Percentiles rank a stretch among this genome's conserved stretches.
These are phyloP conservation scores for Cercospora citrullina DNA, from an alignment of 2,329 filamentous ascomycete species.

Conservation along the genomic window DNA sequence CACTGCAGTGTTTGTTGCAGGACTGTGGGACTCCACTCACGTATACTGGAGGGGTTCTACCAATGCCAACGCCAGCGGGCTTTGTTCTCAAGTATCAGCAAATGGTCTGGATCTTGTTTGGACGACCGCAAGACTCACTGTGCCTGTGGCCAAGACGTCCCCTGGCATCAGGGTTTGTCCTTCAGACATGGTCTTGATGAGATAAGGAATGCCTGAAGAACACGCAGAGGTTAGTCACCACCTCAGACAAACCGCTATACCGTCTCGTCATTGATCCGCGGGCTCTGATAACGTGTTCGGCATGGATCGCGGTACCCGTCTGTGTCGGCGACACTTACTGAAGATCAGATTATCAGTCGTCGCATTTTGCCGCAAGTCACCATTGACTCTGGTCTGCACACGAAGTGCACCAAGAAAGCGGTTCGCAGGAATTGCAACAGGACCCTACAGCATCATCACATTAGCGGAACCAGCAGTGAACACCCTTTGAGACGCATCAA, in stretches of 20 bases:
- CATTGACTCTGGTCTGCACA: constrained; percentile 53
- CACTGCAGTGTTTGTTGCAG: background rate
- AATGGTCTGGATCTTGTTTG: constrained; percentile 26
- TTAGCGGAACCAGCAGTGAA: constrained; percentile 5
- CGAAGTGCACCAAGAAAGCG: constrained; percentile 45
- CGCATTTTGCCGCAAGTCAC: constrained; percentile 52
- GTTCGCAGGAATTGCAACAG: constrained; percentile 52
- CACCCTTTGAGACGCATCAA: background rate
- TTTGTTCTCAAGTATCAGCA: background rate
- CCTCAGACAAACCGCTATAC: background rate
- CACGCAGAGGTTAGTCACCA: background rate
- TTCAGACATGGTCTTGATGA: constrained; percentile 51
- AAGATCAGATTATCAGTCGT: constrained; percentile 55
- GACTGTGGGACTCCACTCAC: background rate
- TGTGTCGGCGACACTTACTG: background rate
- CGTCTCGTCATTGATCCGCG: background rate
- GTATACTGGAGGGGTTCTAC: constrained; percentile 47
- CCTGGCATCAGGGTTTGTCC: constrained; percentile 55
- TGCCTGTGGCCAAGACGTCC: constrained; percentile 54
- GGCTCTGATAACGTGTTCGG: background rate
- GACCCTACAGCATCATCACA: constrained; percentile 41
- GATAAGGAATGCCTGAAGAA: constrained; percentile 42
- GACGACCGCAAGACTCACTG: constrained; percentile 29
- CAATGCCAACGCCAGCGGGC: constrained; percentile 52
- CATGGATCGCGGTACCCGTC: background rate